These are phyloP conservation scores for Tetradesmus obliquus DNA, from an alignment of 139 green algal species.

Conservation along the genomic window DNA sequence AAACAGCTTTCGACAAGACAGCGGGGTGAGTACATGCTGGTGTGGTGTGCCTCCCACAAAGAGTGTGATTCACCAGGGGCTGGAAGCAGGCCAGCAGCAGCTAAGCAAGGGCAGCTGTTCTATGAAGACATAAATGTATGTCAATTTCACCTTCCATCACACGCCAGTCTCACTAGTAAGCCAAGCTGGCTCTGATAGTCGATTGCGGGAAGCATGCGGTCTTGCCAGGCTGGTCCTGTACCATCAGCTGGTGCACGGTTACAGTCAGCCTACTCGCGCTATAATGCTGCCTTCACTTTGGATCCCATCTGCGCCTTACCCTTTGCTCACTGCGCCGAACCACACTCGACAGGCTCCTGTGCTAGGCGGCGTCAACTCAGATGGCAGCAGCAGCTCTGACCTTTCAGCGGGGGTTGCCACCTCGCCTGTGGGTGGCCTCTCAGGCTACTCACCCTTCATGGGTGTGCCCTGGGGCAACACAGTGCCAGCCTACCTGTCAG, in stretches of 20 bases:
- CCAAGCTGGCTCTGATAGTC: too few relatives aligned
- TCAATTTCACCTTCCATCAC: not conserved
- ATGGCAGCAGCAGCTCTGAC: constrained; percentile 33
- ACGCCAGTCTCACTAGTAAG: too few relatives aligned
- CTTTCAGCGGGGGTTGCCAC: not conserved
- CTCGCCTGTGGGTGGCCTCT: constrained; percentile 18
- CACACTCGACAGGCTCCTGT: not conserved
- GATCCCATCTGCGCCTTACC: not conserved
- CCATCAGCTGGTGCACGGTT: not conserved
- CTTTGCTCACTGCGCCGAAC: not conserved
- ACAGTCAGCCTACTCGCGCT: not conserved
- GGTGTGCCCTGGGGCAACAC: constrained; percentile 12
- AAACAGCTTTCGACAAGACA: constrained; percentile 8
- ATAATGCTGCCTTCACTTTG: not conserved
- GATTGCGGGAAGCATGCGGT: not conserved
- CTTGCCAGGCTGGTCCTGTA: not conserved
- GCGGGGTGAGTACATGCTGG: constrained; percentile 31
- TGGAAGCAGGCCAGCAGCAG: not conserved
- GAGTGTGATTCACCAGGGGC: not conserved
- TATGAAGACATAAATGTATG: not conserved
- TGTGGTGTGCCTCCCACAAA: not conserved
- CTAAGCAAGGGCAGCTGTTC: not conserved
- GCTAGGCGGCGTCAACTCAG: constrained; percentile 15
- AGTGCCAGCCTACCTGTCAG: constrained; percentile 3
- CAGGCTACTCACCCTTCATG: constrained; percentile 46